Base-by-base conservation (phyloP, 1,284 basidiomycete species). In the Fereydounia khargensis region DNA sequence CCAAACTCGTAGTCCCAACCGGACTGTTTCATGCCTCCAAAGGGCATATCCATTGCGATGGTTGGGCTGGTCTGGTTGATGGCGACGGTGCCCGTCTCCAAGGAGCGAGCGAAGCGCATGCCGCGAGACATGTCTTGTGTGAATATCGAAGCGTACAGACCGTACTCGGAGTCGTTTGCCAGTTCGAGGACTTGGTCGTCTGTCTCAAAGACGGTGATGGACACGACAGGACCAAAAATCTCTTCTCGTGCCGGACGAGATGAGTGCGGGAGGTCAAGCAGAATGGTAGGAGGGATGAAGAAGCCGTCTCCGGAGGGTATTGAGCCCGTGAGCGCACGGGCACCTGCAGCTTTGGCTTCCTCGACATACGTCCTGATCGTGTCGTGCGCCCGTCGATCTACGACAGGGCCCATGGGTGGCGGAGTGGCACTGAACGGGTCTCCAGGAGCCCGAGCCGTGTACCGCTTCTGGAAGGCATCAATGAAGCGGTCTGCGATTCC, bases 281-380 rank as follows among this genome's bases (percentile, higher is more conserved):
- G 85, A 34, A 78, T 67, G 18, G 76, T 77, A 11, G 74, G 74
- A 46, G 70, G 47, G 35, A 77, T 60, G 37, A 70, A 82, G 78
- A 78, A 82, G 34, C 81, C 81, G 67, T 88, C 84, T 6, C 77
- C 78, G n/a, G n/a, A n/a, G n/a, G n/a, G n/a, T n/a, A n/a, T n/a
- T n/a, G n/a, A n/a, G n/a, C n/a, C n/a, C n/a, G 21, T 42, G 35
- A 57, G 45, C 23, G 41, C 48, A 18, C 44, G 24, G 11, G 61
- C 66, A 13, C 91, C 91, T 46, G 91, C 91, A 31, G 83, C 65
- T 79, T 86, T 88, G 19, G 91, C 92, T n/a, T 84, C 83, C 47
- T 90, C 77, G 77, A 96, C 91, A 81, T 89, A 91, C 35, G 79
- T 80, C 85, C 91, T 87, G 78, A 92, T 86, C 62, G 89, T 86